Base-by-base conservation (phyloP, 1,139 yeast species). In the Diutina neorugosa region DNA sequence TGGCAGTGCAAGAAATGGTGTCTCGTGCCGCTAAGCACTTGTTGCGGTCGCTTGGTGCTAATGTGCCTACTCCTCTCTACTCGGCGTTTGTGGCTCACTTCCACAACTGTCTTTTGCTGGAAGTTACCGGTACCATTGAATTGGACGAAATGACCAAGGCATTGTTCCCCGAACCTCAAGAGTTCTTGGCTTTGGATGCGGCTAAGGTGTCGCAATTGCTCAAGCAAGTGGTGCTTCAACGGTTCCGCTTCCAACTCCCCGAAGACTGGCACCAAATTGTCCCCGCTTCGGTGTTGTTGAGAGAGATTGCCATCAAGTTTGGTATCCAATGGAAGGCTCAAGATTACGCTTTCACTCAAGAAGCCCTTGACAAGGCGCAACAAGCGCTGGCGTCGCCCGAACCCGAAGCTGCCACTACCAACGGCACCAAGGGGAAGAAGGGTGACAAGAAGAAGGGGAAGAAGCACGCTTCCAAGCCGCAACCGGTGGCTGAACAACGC, bases 241-340 rank as follows among this genome's bases (percentile, higher is more conserved):
- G 89, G 63, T 91, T 80, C 75, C 81, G 96, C 68, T 79, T 73
- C 63, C 61, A 65, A 0, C 72, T 89, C 52, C 71, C 82, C 3
- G 66, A 63, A 1, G 67, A 73, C 54, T 84, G 87, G 85, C 55
- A 68, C 43, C 52, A 60, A 1, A 58, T 63, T 8, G 53, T 57
- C 41, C 59, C 75, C 51, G 69, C 66, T 46, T 74, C 77, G 16
- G 59, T 69, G 31, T 65, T 89, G 54, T 73, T 88, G 63, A 81
- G 93, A 69, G 89, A 84, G 58, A 74, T 90, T 57, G 83, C 96
- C 16, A 63, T 74, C 54, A 85, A 86, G 68, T 80, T 84, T 60
- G 98, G 98, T 69, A 80, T 93, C 55, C 98, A 93, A 71, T 85
- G 96, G 88, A 70, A 73, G 59, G 66, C 79, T n/a, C 74, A 70